phyloP scores from a whole-genome alignment of 352 stramenopile species.

The Pilasporangium apinafurcum region DNA sequence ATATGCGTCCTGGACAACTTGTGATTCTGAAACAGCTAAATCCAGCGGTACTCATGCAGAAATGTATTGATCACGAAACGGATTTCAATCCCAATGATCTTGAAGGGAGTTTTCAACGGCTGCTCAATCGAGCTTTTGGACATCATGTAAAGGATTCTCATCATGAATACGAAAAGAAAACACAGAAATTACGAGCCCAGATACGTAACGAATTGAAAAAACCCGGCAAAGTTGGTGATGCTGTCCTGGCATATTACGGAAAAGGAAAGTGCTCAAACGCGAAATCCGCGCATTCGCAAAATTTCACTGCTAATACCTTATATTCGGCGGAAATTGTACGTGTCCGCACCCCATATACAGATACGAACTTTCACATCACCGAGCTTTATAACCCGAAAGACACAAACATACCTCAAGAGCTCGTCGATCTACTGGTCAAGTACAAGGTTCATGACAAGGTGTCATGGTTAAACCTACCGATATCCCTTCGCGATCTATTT shows the following conservation, averaged over 20 bases:
- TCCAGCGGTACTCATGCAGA: slow-evolving; percentile 37
- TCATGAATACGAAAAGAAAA: slow-evolving; percentile 32
- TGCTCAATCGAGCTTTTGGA: slow-evolving; percentile 56
- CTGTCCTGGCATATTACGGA: slow-evolving; percentile 60
- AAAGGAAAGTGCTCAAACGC: slow-evolving; percentile 40
- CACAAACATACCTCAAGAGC: slow-evolving; percentile 14
- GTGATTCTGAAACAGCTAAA: slow-evolving; percentile 61
- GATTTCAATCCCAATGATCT: slow-evolving; percentile 55
- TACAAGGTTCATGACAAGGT: slow-evolving; percentile 52
- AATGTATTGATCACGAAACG: slow-evolving; percentile 52
- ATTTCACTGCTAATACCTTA: slow-evolving; percentile 36
- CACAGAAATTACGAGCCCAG: slow-evolving; percentile 26
- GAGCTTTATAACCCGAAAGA: slow-evolving; percentile 32
- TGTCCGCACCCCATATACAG: slow-evolving; percentile 51
- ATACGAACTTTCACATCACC: slow-evolving; percentile 34
- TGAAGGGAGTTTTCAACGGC: slow-evolving; percentile 62
- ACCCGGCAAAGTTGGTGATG: slow-evolving; percentile 18
- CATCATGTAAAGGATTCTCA: slow-evolving; percentile 32
- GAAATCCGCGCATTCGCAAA: slow-evolving; percentile 26
- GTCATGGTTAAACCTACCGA: slow-evolving; percentile 42
- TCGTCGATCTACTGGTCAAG: slow-evolving; percentile 25
- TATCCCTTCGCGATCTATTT: slow-evolving; percentile 46
- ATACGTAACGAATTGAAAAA: slow-evolving; percentile 63
- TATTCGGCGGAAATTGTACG: slow-evolving; percentile 43
- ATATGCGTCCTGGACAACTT: slow-evolving; percentile 38